phyloP scores from a whole-genome alignment of 106 monocot genomes.

The Acorus gramineus region DNA sequence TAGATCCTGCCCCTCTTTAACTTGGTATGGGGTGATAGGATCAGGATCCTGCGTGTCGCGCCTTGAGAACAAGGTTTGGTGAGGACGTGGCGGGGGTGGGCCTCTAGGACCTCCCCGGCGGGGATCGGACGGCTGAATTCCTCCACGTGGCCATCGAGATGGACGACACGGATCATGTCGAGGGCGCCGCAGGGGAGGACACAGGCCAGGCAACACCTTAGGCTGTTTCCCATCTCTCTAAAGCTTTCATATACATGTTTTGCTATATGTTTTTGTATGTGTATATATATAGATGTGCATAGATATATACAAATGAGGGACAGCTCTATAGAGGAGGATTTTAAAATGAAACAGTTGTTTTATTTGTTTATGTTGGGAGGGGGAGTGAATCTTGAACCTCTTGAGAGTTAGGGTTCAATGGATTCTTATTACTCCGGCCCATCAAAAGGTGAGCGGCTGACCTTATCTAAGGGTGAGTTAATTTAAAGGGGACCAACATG shows the following conservation, averaged over 20 bases:
- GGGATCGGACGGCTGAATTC: conserved; percentile 44
- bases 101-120: conserved; percentile 45
- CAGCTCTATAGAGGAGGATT: no score
- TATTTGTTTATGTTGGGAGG: no score
- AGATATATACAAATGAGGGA: no score
- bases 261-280: background rate
- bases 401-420: no score
- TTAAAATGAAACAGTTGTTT: no score
- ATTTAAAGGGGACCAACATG: no score
- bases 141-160: conserved; percentile 55
- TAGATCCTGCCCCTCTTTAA: conserved; percentile 54
- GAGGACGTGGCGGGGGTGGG: conserved; percentile 57
- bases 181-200: conserved; percentile 61
- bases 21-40: conserved; percentile 41
- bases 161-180: conserved; percentile 54
- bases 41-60: conserved; percentile 21
- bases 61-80: conserved; percentile 38
- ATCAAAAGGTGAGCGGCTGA: no score
- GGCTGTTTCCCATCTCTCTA: conserved; percentile 47
- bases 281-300: no score
- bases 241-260: background rate
- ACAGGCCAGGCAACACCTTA: conserved; percentile 58
- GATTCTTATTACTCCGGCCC: no score
- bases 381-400: no score
- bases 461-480: no score